These are phyloP conservation scores for Aureoboletus auriporus DNA, from an alignment of 768 basidiomycete genomes.

Conservation along the genomic window DNA sequence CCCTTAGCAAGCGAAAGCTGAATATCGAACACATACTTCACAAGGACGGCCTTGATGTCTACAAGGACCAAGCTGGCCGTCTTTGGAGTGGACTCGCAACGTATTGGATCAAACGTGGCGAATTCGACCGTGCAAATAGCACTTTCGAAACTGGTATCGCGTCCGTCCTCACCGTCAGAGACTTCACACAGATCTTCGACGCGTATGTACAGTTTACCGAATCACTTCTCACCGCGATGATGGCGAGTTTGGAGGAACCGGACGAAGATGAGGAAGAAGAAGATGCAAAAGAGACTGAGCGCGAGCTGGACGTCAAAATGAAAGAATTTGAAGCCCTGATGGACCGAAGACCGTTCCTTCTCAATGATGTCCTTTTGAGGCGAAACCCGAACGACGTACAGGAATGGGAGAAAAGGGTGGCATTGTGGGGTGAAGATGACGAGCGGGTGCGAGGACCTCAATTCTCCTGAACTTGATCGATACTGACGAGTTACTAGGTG, in stretches of 20 bases:
- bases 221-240: conserved; percentile 81
- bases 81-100: conserved; percentile 96
- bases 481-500: conserved; percentile 46
- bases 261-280: conserved; percentile 79
- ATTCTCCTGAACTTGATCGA: not conserved
- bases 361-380: conserved; percentile 90
- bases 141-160: conserved; percentile 88
- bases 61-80: conserved; percentile 95
- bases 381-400: conserved; percentile 97
- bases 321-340: conserved; percentile 91
- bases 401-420: conserved; percentile 98
- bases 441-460: conserved; percentile 61
- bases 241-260: conserved; percentile 76
- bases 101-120: conserved; percentile 96
- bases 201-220: conserved; percentile 94
- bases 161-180: conserved; percentile 85
- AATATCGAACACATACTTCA: conserved; percentile 85
- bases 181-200: conserved; percentile 98
- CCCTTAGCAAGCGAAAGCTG: conserved; percentile 60
- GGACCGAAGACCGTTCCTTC: conserved; percentile 91
- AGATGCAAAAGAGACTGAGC: conserved; percentile 72
- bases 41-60: conserved; percentile 81
- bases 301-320: conserved; percentile 84
- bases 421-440: conserved; percentile 89
- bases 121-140: conserved; percentile 85